These are phyloP conservation scores for Cladorrhinum sp. DNA, from an alignment of 2,329 filamentous ascomycete species.

Conservation along the genomic window DNA sequence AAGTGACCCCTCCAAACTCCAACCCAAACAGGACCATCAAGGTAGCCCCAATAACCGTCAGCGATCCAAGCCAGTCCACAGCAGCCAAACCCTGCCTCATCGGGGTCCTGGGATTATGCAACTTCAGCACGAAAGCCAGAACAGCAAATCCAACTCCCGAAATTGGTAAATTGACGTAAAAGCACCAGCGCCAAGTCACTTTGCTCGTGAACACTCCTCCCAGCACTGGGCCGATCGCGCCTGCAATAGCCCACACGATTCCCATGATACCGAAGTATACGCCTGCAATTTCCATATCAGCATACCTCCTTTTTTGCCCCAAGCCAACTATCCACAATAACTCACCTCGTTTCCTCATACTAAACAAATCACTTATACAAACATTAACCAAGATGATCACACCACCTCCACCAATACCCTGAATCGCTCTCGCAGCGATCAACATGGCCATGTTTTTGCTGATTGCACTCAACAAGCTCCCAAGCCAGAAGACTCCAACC, in stretches of 20 bases:
- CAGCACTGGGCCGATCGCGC: constrained; percentile 56
- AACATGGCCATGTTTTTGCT: constrained; percentile 46
- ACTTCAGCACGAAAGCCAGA: constrained; percentile 59
- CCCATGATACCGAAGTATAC: constrained; percentile 63
- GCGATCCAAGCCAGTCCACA: constrained; percentile 58
- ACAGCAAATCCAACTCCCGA: constrained; percentile 56
- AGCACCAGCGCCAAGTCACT: constrained; percentile 59
- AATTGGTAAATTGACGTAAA: constrained; percentile 45
- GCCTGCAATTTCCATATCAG: constrained; percentile 26
- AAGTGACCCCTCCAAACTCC: constrained; percentile 62
- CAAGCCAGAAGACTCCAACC: constrained; percentile 49
- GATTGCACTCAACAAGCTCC: constrained; percentile 48
- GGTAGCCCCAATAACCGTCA: constrained; percentile 61
- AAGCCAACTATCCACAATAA: neutral
- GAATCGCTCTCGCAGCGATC: constrained; percentile 46
- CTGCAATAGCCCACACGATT: constrained; percentile 64
- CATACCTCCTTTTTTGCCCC: too few species aligned
- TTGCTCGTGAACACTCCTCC: constrained; percentile 64
- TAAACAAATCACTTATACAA: constrained; percentile 53
- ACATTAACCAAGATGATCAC: constrained; percentile 52
- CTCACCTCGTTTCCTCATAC: constrained; percentile 37
- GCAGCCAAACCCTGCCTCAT: constrained; percentile 59
- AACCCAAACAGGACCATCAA: constrained; percentile 69
- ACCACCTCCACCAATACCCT: constrained; percentile 52
- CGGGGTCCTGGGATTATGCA: constrained; percentile 65